Evolutionary conservation across 1,139 yeast genomes (phyloP).

Genomic region (Saccharomyces hybrid): DNA sequence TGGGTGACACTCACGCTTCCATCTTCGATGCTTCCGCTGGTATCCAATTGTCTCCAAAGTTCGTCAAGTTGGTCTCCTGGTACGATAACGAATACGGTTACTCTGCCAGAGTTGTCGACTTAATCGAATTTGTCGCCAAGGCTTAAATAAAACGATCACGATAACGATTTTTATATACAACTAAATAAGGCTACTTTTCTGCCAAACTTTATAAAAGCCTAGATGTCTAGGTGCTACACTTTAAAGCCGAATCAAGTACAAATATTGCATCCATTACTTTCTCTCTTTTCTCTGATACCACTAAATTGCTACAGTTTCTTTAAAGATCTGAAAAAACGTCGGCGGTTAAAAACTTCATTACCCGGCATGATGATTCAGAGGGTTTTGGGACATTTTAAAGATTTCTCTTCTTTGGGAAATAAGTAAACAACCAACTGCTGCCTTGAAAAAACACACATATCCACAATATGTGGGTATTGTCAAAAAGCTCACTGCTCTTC

Average conservation of each 20-base stretch:
- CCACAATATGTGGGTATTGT: not conserved
- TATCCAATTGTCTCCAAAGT: slow-evolving; percentile 75
- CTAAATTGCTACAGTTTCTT: not conserved
- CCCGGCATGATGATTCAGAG: not conserved
- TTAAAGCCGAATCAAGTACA: too few species aligned
- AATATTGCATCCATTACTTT: too few species aligned
- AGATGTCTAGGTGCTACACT: too few species aligned
- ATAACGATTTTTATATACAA: too few species aligned
- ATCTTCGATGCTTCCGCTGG: slow-evolving; percentile 77
- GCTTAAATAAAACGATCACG: not conserved
- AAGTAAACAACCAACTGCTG: slow-evolving; percentile 10
- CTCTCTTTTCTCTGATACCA: not conserved
- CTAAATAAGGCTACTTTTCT: not conserved
- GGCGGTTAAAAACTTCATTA: not conserved
- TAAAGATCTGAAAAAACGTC: not conserved
- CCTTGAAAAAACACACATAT: not conserved
- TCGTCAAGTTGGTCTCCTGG: slow-evolving; percentile 81
- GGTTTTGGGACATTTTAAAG: not conserved
- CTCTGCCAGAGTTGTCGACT: slow-evolving; percentile 85
- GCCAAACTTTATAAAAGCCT: not conserved
- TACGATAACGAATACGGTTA: slow-evolving; percentile 87
- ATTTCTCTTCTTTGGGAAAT: slow-evolving; percentile 17
- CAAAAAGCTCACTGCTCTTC: not conserved
- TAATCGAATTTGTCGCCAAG: slow-evolving; percentile 44
- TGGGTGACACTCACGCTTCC: slow-evolving; percentile 67